A percentile compares a stretch with the other conserved stretches of the same genome.
Conservation (phyloP, 495 filamentous ascomycete species). For the Hypoxylon fragiforme region DNA sequence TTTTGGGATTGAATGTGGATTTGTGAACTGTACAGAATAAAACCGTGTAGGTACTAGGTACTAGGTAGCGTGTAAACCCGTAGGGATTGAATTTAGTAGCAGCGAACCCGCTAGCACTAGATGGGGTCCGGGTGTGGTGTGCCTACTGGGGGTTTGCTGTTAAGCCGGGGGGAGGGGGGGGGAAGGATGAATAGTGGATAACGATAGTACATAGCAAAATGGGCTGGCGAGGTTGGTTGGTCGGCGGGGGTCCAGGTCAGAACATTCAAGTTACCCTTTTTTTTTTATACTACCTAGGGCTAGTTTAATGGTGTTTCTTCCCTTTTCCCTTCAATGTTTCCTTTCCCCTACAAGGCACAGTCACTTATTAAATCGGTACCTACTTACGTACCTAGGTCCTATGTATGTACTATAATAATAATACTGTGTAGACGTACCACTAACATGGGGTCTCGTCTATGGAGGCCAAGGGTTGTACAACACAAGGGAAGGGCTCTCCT, state of each 20-base stretch:
- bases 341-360: no score
- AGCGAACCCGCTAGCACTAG: conserved; percentile 34
- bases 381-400: conserved; percentile 13
- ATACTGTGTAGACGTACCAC: conserved; percentile 6
- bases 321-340: neutral
- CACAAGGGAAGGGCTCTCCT: conserved; percentile 31
- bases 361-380: no score
- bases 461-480: conserved; percentile 36
- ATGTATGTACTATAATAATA: conserved; percentile 10
- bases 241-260: conserved; percentile 12
- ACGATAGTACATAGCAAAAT: conserved; percentile 19
- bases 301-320: no score
- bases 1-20: no score
- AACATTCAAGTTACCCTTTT: conserved; percentile 1
- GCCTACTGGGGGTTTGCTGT: conserved; percentile 36
- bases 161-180: conserved; percentile 36
- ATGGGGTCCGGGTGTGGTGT: conserved; percentile 34
- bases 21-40: no score
- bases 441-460: conserved; percentile 31
- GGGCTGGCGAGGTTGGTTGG: conserved; percentile 32
- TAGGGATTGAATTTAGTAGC: conserved; percentile 24
- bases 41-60: neutral
- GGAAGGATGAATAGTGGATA: conserved; percentile 35
- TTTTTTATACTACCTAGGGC: no score
- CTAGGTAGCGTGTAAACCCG: neutral